Evolutionary conservation across 2,329 filamentous ascomycete genomes (phyloP), one percentile per base, ranked within the genome.

Genomic region (Alternaria ethzedia): DNA sequence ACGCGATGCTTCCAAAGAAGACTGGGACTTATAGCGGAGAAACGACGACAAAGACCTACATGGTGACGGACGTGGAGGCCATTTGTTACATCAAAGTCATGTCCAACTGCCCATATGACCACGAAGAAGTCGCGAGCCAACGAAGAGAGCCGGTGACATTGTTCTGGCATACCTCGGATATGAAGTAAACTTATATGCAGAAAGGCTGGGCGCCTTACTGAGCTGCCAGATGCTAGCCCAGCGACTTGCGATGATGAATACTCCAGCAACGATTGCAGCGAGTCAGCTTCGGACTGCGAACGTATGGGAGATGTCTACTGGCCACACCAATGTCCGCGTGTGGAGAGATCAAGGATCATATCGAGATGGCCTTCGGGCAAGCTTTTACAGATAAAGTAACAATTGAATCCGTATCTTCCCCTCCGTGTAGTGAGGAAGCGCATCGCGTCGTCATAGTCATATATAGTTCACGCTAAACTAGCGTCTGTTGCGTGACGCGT

Each of bases 281-380:
- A 11, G 36, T 41, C 36, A 9, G 36, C 36, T 41, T 41, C 0
- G 36, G 1, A 11, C 17, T 3, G 17, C 36, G 36, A 41, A 41
- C 36, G n/a, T 41, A 41, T 8, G 32, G 36, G 15, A 5, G 36
- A 41, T 3, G 36, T 41, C 8, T 6, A 41, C 36, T 3, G 36
- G 32, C 4, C 8, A 41, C 4, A n/a, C 15, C 3, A 6, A 41
- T 41, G 15, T 36, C 2, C 15, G 32, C 32, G 32, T 36, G 15
- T 9, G 7, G 2, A 2, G 32, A 41, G 4, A 3, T 41, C 8
- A 5, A 41, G 0, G 4, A 41, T 10, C 1, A 4, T 2, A 17
- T 41, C 36, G 36, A 41, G 11, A 1, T 3, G 1, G 1, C 36
- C 1, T 3, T 41, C 36, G 36, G 36, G 36, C 1, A 41, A 41